Conservation (phyloP, 805 yeast genomes). For the Nakazawaea wickerhamii region DNA sequence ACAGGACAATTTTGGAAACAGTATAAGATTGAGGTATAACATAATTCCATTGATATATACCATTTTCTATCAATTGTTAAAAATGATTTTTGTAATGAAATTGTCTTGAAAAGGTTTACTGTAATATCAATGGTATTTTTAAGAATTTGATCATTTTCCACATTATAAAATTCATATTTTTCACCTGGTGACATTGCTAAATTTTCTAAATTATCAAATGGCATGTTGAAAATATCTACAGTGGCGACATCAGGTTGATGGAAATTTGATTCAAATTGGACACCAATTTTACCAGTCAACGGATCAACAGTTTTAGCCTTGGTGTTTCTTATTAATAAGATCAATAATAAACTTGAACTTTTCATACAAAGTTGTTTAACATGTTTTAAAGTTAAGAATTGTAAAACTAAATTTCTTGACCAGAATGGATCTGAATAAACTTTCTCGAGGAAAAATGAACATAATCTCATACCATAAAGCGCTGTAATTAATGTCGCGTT, state of each 20-base stretch:
- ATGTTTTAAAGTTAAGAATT: constrained; percentile 1
- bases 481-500: constrained; percentile 1
- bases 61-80: constrained; percentile 11
- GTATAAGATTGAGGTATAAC: constrained; percentile 2
- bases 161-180: constrained; percentile 5
- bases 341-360: constrained; percentile 1
- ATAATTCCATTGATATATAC: constrained; percentile 7
- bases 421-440: constrained; percentile 4
- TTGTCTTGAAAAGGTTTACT: constrained; percentile 1
- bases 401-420: constrained; percentile 6
- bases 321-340: constrained; percentile 4
- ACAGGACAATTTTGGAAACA: constrained; percentile 5
- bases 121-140: neutral
- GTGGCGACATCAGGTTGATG: neutral
- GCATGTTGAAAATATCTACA: constrained; percentile 6
- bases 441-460: constrained; percentile 1
- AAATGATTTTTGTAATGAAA: constrained; percentile 7
- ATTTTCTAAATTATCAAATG: constrained; percentile 8
- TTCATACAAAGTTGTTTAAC: constrained; percentile 9
- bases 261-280: constrained; percentile 1
- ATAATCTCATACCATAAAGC: constrained; percentile 5
- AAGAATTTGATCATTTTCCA: constrained; percentile 2
- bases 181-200: constrained; percentile 1
- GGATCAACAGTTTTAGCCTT: neutral
- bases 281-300: neutral